Conservation (phyloP, 371 early-diverging fungal genomes). For the Zychaea mexicana region DNA sequence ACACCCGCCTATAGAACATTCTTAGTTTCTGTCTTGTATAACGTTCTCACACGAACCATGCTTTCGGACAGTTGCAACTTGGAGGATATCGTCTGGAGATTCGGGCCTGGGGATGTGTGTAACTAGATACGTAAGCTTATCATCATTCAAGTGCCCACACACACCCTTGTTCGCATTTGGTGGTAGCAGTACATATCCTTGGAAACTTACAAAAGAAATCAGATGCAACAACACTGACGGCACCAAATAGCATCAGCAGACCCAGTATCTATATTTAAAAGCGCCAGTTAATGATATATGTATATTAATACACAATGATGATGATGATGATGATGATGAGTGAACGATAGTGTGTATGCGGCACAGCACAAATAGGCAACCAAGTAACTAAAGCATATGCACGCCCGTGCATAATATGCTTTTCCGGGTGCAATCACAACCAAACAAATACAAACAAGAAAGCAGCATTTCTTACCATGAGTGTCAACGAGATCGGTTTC, state of each 20-base stretch:
- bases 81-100: constrained; percentile 18
- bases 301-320: constrained; percentile 20
- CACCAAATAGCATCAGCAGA: constrained; percentile 54
- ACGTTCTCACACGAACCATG: constrained; percentile 45
- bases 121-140: background rate
- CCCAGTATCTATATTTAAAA: constrained; percentile 24
- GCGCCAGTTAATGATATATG: background rate
- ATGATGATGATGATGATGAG: background rate
- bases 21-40: constrained; percentile 8
- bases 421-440: constrained; percentile 5
- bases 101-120: constrained; percentile 21
- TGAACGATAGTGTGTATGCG: background rate
- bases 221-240: constrained; percentile 67
- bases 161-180: background rate
- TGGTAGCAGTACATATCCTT: background rate
- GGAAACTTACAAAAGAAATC: constrained; percentile 68
- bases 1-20: constrained; percentile 73
- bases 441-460: constrained; percentile 1
- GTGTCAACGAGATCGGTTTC: constrained; percentile 31
- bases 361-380: no score
- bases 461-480: constrained; percentile 26
- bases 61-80: constrained; percentile 66
- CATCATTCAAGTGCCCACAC: background rate
- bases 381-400: background rate
- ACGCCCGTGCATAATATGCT: background rate